Evolutionary conservation across 2,329 filamentous ascomycete genomes (phyloP), one percentile per base, ranked within the genome.

Genomic region (Xylaria sp.): DNA sequence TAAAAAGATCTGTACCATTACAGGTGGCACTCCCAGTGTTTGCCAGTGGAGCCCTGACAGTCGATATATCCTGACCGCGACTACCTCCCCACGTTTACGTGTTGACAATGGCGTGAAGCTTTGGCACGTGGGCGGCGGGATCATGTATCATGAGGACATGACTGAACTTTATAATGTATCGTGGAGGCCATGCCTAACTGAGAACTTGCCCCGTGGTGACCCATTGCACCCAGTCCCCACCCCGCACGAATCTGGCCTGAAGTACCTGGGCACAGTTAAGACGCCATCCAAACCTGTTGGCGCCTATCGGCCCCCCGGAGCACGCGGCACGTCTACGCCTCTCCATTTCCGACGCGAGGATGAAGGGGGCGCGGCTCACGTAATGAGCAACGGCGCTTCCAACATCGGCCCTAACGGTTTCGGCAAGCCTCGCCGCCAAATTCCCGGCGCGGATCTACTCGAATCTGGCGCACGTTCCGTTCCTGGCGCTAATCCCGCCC

Each of bases 11-110:
- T 90, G 88, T 79, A 97, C 93, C 47, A 95, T 99, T 69, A 92
- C 98, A 79, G 94, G 92, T 58, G 92, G 93, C 73, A 99, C 97
- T 78, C 91, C 95, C 53, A 97, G 93, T 74, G 90, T 97, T 65
- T 99, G 95, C 81, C 89, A 95, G 74, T 99, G 95, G 95, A 96
- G 93, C 72, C 93, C 95, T 5, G 95, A 99, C 76, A 96, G 94
- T 71, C 91, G 90, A 73, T 95, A 93, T 76, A 93, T 99, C 74
- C 85, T 99, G 81, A 98, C 95, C 41, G 95, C 95, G n/a, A 99
- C 94, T 19, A 98, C 94, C 13, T 97, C 93, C 68, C 95, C 95
- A 4, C 90, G 95, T 66, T 86, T 99, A 60, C 90, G 95, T 69
- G 95, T 99, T 43, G 95, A 99, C 80, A 99, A 99, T 72, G 95